Percentiles rank a stretch among this genome's conserved stretches.
Conservation (phyloP, 768 basidiomycete species). For the Gymnopilus junonius region DNA sequence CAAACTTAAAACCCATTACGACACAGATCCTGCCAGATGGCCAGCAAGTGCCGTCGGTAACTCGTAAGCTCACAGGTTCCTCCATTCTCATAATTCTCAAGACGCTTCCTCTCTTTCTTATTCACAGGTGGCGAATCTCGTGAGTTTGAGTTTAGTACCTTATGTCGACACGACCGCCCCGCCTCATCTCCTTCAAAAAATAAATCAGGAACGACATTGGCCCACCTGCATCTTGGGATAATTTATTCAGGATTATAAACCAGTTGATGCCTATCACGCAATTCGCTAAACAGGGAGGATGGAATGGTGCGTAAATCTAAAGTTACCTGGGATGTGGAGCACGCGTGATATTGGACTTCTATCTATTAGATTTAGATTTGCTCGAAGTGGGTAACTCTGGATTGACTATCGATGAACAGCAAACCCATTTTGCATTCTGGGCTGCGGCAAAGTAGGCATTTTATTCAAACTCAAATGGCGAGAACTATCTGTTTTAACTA, state of each 20-base stretch:
- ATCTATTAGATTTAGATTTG: slow-evolving; percentile 50
- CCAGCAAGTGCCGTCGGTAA: slow-evolving; percentile 49
- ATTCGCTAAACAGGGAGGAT: slow-evolving; percentile 49
- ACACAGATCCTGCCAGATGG: slow-evolving; percentile 53
- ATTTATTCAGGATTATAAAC: slow-evolving; percentile 53
- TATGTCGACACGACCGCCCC: not conserved
- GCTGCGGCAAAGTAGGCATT: slow-evolving; percentile 48
- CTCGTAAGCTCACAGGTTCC: slow-evolving; percentile 33
- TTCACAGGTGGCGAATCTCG: slow-evolving; percentile 47
- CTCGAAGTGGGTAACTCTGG: slow-evolving; percentile 56
- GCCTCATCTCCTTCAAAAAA: not conserved
- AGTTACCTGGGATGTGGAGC: too few species aligned
- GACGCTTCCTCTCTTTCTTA: not conserved
- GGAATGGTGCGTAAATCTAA: slow-evolving; percentile 36
- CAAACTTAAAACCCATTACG: not conserved
- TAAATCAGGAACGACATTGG: slow-evolving; percentile 48
- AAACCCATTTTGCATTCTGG: slow-evolving; percentile 58
- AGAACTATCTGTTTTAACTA: not conserved
- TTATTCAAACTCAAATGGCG: not conserved
- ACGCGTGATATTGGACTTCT: too few species aligned
- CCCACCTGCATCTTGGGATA: slow-evolving; percentile 50
- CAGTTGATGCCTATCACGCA: slow-evolving; percentile 54
- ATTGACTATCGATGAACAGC: slow-evolving; percentile 44
- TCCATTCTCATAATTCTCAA: not conserved
- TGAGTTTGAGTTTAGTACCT: slow-evolving; percentile 23